Evolutionary conservation across 23 red algal species (phyloP), one percentile per base, ranked within the genome.

Genomic region (Agarophyton chilense): DNA sequence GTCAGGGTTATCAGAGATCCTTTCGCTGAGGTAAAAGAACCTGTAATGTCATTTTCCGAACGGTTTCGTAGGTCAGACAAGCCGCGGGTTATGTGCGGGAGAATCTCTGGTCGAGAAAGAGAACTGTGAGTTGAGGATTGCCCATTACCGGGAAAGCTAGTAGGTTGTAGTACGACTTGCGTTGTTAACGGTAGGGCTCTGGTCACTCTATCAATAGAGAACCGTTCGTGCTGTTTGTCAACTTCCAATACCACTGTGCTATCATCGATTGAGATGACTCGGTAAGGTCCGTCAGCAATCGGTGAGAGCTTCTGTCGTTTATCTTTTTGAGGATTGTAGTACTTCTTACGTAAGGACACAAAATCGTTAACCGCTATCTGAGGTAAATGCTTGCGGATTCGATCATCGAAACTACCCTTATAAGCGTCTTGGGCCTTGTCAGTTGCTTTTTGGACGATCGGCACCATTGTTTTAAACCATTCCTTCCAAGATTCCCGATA

Each of bases 261-360:
- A 31, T 61, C 56, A 17, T 6, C 19, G 7, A 61, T 17, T 7
- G 56, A 61, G 19, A 61, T 31, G n/a, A 31, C 56, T 61, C 19
- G 7, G 19, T 10, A 31, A 5, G 78, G 52, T 32, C 50, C 78
- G 18, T 82, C 52, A 7, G 78, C 55, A 18, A 82, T 16, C 4
- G 78, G 78, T 19, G 55, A 53, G 8, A 82, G 52, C 33, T 82
- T 82, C 18, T 82, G 55, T 28, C 55, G 49, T 41, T 28, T 49
- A 10, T 58, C 53, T n/a, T 38, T 22, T 26, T 61, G 29, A 13
- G 49, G 49, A 29, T 58, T 58, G 21, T 29, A 61, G 67, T 38
- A 73, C 0, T 61, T 50, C 33, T 82, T 82, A 17, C 21, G 78
- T 17, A 82, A 22, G 52, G 60, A 82, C 11, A 31, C 52, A 52